These are phyloP conservation scores for Telfairia occidentalis DNA, from an alignment of 331 rosid species.

Conservation along the genomic window DNA sequence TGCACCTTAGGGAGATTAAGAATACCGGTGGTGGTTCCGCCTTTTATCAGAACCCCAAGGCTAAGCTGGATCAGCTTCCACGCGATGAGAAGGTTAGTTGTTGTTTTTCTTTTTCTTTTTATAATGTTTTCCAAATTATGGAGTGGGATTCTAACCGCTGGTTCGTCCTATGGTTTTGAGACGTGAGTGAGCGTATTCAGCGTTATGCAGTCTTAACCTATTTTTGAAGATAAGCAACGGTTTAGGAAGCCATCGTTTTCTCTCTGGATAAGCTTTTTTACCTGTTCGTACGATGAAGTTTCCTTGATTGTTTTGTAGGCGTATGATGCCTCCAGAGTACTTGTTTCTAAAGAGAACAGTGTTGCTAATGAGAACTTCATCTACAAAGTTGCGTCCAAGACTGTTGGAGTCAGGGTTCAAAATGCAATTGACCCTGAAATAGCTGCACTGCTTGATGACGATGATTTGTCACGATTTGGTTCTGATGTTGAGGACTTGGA, in stretches of 20 bases:
- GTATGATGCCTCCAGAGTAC: constrained; percentile 68
- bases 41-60: constrained; percentile 55
- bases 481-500: constrained; percentile 86
- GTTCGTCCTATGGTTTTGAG: neutral
- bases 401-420: constrained; percentile 52
- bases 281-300: neutral
- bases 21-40: constrained; percentile 67
- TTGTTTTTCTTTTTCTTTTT: neutral
- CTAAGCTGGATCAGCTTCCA: constrained; percentile 49
- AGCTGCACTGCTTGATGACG: constrained; percentile 65
- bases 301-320: constrained; percentile 38
- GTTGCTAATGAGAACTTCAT: constrained; percentile 31
- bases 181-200: neutral
- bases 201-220: too few species aligned
- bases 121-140: neutral
- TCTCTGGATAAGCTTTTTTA: neutral
- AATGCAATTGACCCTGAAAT: constrained; percentile 80
- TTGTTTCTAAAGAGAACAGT: constrained; percentile 26
- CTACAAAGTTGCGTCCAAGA: constrained; percentile 52
- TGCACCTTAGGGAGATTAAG: constrained; percentile 64
- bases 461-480: constrained; percentile 60
- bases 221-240: neutral
- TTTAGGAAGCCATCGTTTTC: neutral
- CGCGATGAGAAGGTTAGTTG: constrained; percentile 60
- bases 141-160: neutral